Conservation (phyloP, 2,329 filamentous ascomycete species). For the Beauveria sp. region DNA sequence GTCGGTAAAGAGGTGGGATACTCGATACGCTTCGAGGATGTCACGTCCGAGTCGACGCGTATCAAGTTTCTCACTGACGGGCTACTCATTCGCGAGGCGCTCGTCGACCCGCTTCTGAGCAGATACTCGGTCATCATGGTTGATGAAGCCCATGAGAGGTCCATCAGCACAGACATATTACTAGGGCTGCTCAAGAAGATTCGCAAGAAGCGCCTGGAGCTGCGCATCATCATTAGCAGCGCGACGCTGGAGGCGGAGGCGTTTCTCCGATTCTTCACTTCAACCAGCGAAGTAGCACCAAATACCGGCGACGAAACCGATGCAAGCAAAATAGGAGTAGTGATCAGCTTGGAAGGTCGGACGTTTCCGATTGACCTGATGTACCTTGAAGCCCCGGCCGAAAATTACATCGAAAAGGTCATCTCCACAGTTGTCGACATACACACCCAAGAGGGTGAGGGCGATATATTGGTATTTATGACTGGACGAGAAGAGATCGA, state of each 20-base stretch:
- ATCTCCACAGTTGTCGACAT: slow-evolving; percentile 83
- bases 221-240: slow-evolving; percentile 86
- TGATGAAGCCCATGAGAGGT: slow-evolving; percentile 92
- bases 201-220: slow-evolving; percentile 65
- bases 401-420: slow-evolving; percentile 80
- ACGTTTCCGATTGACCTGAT: slow-evolving; percentile 84
- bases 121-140: slow-evolving; percentile 96
- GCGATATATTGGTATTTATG: slow-evolving; percentile 85
- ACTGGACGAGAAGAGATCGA: slow-evolving; percentile 94
- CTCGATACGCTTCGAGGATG: slow-evolving; percentile 87
- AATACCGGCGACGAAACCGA: slow-evolving; percentile 22
- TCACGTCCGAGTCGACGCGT: slow-evolving; percentile 73
- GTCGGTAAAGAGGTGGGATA: slow-evolving; percentile 89
- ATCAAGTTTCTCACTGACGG: slow-evolving; percentile 97
- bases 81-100: slow-evolving; percentile 79
- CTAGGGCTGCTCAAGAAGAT: slow-evolving; percentile 95
- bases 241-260: slow-evolving; percentile 86
- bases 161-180: slow-evolving; percentile 84
- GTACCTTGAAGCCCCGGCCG: slow-evolving; percentile 68
- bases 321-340: slow-evolving; percentile 31
- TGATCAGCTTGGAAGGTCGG: slow-evolving; percentile 80
- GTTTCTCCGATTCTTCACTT: slow-evolving; percentile 70
- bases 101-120: slow-evolving; percentile 85
- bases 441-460: slow-evolving; percentile 69
- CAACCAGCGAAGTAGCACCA: slow-evolving; percentile 26